Evolutionary conservation across 768 basidiomycete genomes (phyloP).

Genomic region (Lactarius tabidus): DNA sequence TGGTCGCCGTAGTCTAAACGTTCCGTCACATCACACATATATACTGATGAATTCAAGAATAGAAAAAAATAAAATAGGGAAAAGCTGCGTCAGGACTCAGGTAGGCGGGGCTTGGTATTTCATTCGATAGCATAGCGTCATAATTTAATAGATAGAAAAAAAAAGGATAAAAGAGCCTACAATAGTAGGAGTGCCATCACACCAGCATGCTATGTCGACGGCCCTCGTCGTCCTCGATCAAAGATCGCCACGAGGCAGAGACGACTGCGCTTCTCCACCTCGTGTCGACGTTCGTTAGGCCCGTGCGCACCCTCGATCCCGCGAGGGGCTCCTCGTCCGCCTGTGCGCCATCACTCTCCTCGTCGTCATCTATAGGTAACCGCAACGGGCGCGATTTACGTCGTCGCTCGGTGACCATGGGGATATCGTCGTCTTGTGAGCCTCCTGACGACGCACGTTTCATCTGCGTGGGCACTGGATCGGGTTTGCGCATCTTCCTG

Average conservation of each 20-base stretch:
- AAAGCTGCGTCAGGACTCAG: not conserved
- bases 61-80: not conserved
- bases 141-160: not conserved
- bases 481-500: constrained; percentile 90
- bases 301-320: constrained; percentile 25
- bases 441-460: constrained; percentile 8
- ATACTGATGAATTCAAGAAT: constrained; percentile 17
- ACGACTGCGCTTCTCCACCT: constrained; percentile 43
- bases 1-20: not conserved
- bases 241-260: constrained; percentile 30
- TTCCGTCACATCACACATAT: constrained; percentile 10
- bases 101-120: not conserved
- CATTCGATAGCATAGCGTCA: constrained; percentile 1
- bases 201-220: constrained; percentile 67
- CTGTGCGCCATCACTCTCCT: constrained; percentile 65
- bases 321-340: constrained; percentile 59
- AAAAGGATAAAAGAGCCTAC: constrained; percentile 13
- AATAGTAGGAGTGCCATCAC: constrained; percentile 27
- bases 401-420: constrained; percentile 37
- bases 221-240: constrained; percentile 45
- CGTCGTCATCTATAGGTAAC: constrained; percentile 46
- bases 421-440: constrained; percentile 18
- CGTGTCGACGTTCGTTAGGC: constrained; percentile 56
- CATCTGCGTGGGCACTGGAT: constrained; percentile 37
- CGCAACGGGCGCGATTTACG: constrained; percentile 55